Conservation (phyloP, 2,329 filamentous ascomycete genomes). For the Elsinoe fawcettii region DNA sequence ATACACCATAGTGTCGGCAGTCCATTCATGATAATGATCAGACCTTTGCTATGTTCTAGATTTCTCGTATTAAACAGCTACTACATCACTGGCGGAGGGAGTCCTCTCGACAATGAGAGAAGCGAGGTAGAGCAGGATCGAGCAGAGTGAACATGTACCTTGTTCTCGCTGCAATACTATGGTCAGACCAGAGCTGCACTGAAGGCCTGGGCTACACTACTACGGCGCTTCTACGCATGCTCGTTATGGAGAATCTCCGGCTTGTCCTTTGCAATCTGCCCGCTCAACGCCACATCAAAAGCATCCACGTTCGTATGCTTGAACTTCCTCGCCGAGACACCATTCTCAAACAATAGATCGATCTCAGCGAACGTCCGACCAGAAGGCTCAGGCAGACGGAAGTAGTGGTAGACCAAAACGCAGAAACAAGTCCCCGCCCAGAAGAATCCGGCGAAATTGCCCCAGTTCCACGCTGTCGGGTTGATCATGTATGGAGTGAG, state of each 20-base stretch:
- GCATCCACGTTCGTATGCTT: background rate
- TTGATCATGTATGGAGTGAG: slow-evolving; percentile 24
- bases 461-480: slow-evolving; percentile 29
- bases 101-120: no score
- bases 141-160: no score
- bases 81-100: no score
- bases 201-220: no score
- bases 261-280: background rate
- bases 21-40: no score
- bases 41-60: no score
- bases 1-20: no score
- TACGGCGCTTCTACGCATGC: background rate
- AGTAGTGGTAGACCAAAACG: slow-evolving; percentile 36
- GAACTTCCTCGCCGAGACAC: slow-evolving; percentile 34
- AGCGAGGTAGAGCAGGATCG: no score
- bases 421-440: slow-evolving; percentile 33
- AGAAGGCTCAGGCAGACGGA: slow-evolving; percentile 38
- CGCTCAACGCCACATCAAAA: background rate
- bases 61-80: no score
- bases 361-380: slow-evolving; percentile 37
- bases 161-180: no score
- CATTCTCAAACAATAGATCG: slow-evolving; percentile 37
- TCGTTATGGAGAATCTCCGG: background rate
- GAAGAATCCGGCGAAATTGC: slow-evolving; percentile 34
- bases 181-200: no score